Base-by-base conservation (phyloP, 805 yeast species). In the Zygotorulaspora sp. region DNA sequence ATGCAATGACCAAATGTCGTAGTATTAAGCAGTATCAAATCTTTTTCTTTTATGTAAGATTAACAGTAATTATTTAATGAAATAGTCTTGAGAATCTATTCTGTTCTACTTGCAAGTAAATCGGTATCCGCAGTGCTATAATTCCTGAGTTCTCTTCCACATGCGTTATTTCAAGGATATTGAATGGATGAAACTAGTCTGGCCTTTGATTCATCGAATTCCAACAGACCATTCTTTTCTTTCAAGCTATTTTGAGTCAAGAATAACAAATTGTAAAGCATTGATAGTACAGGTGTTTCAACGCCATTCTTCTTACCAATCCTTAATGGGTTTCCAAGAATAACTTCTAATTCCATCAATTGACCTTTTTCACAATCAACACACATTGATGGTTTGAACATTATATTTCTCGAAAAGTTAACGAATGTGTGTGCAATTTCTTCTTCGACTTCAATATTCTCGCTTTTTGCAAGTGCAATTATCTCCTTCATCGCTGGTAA, bases 361-460 rank as follows among this genome's bases (percentile, higher is more conserved):
- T 80, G 78, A 26, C 75, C 72, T 36, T 78, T 77, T 30, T 72
- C 66, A 18, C 66, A 67, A 50, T 81, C 89, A 6, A 80, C 80
- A 44, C 75, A 66, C 88, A 81, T 81, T 3, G 87, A 80, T 1
- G 88, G 88, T 41, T 67, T 68, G 57, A 72, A 81, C 55, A 68
- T 68, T 12, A 63, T 58, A 11, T 72, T 72, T 39, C 68, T 78
- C 47, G 78, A 78, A 14, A 75, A 66, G 46, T 76, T 75, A 12
- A 73, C 53, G 59, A 76, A 72, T 38, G 57, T 54, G 23, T 75
- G 68, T 31, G 73, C 70, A 26, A 67, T 58, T 21, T 65, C 70
- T 19, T 62, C 67, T 3, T 77, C 77, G 24, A 82, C 49, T 2
- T 62, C 62, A 18, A 71, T 66, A 1, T 81, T 80, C 41, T 79